Conservation (phyloP, 768 basidiomycete species). For the Galerina sulciceps region DNA sequence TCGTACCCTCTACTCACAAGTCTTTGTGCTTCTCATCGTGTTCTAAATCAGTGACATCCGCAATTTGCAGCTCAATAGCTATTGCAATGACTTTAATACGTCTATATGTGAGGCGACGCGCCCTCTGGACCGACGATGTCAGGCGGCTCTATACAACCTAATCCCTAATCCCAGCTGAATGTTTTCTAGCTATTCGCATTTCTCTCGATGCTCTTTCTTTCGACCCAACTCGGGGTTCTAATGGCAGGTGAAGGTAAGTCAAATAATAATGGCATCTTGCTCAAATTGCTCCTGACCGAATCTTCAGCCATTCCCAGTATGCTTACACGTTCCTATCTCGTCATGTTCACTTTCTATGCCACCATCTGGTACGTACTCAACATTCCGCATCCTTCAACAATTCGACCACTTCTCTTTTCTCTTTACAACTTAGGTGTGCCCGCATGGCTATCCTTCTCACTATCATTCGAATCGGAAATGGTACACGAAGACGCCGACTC, state of each 20-base stretch:
- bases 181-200: conserved; percentile 31
- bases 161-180: not conserved
- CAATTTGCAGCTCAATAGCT: conserved; percentile 36
- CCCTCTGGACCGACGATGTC: conserved; percentile 43
- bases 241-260: not conserved
- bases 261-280: not conserved
- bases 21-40: not conserved
- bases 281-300: not conserved
- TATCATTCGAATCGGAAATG: conserved; percentile 54
- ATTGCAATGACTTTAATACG: conserved; percentile 34
- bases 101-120: conserved; percentile 32
- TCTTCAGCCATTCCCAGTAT: not conserved
- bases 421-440: conserved; percentile 36
- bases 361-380: conserved; percentile 37
- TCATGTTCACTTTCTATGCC: conserved; percentile 40
- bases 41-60: conserved; percentile 29
- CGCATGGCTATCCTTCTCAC: conserved; percentile 59
- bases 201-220: conserved; percentile 29
- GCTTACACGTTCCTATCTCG: conserved; percentile 35
- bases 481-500: conserved; percentile 24
- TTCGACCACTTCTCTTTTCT: no score
- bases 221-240: conserved; percentile 8
- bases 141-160: not conserved
- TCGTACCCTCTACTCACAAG: not conserved
- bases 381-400: not conserved